Base-by-base conservation (phyloP, 2,329 filamentous ascomycete species). In the Colletotrichum sp. region DNA sequence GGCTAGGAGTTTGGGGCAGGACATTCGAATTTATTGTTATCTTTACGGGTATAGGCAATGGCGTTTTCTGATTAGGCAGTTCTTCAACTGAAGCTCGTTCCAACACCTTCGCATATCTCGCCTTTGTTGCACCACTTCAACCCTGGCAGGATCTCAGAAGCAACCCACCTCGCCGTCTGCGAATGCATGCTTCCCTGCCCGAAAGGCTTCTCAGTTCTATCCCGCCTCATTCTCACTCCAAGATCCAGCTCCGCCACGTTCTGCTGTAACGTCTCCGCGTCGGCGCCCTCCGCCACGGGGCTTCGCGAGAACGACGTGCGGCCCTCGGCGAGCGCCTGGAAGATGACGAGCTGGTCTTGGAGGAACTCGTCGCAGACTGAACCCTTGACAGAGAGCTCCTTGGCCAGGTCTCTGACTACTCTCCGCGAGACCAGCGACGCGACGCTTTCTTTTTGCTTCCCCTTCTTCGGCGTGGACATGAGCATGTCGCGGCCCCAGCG, bases 301-400 rank as follows among this genome's bases (percentile, higher is more conserved):
- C n/a, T 9, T 68, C 84, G 79, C 13, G 84, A 85, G 73, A 91
- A 88, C 5, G 85, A 88, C 13, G 90, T 90, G 67, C 81, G 84
- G 0, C 90, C 91, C 15, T 88, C 85, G 2, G 90, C 89, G 12
- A 93, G 83, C 6, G 89, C 89, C 81, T 93, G 91, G 79, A 92
- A 92, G 21, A 91, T 84, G 5, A 93, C 84, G 28, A 93, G 79
- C 81, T 93, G 92, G 81, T 93, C 92, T 82, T 93, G 90, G 16
- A 93, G 84, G 79, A 89, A 87, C 78, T 89, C 86, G 77, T 93
- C 92, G 8, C 91, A 88, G 10, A 71, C 69, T 8, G 74, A 76
- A 8, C 16, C 39, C 5, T 16, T 15, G 3, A 87, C 84, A 1
- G 90, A 87, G 3, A 86, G 84, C 2, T 83, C 79, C 9, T 80